Percentiles rank a stretch among this genome's conserved stretches.
These are phyloP conservation scores for Neurospora hispaniola DNA, from an alignment of 495 filamentous ascomycete genomes.

Conservation along the genomic window DNA sequence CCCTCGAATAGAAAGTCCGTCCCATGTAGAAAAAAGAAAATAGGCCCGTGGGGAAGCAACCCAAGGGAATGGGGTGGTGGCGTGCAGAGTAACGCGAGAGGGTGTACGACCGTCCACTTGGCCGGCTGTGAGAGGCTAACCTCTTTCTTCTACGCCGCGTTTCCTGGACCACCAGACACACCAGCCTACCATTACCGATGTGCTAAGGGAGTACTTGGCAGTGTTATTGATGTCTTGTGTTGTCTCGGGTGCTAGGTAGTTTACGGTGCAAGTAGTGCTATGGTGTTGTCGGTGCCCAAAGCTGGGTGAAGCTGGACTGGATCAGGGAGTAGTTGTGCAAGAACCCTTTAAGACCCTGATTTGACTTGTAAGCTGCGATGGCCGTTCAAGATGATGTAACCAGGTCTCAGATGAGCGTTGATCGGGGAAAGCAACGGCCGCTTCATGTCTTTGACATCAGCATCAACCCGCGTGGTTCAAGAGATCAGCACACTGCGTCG, in stretches of 20 bases:
- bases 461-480: background rate
- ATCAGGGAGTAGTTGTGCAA: background rate
- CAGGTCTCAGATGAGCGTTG: background rate
- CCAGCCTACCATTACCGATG: constrained; percentile 3
- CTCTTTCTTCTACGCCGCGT: background rate
- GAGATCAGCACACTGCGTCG: background rate
- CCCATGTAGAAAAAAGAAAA: background rate
- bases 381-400: background rate
- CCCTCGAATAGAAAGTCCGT: background rate
- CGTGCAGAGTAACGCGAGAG: constrained; percentile 3
- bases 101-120: constrained; percentile 20
- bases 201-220: background rate
- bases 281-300: background rate
- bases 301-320: background rate
- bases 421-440: background rate
- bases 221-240: background rate
- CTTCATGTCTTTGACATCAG: background rate
- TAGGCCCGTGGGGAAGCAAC: constrained; percentile 3
- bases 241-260: background rate
- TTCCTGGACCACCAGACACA: constrained; percentile 5
- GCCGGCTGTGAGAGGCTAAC: constrained; percentile 23
- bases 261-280: background rate
- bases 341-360: background rate
- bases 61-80: constrained; percentile 10
- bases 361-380: background rate